Percentiles rank a stretch among this genome's conserved stretches.
Evolutionary conservation across 257 asterid species (phyloP).

Genomic region (Jacaranda copaia): DNA sequence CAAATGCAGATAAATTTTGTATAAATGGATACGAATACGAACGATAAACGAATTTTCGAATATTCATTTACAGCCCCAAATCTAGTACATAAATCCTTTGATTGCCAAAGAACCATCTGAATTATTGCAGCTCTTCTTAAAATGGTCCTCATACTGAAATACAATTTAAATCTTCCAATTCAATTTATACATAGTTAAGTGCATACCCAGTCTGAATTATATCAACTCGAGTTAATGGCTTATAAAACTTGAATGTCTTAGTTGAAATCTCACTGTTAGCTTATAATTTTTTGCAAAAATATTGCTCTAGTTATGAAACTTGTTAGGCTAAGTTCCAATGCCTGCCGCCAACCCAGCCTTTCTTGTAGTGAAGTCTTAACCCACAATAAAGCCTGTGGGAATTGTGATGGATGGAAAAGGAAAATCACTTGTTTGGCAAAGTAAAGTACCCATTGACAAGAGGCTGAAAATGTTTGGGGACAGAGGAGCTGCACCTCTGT

Average conservation of each 20-base stretch:
- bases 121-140: no score
- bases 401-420: slow-evolving; percentile 29
- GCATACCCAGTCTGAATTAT: no score
- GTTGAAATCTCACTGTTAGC: not conserved
- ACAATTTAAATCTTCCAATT: no score
- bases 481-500: slow-evolving; percentile 29
- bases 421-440: slow-evolving; percentile 42
- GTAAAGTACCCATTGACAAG: slow-evolving; percentile 41
- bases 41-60: no score
- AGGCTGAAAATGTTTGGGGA: slow-evolving; percentile 32
- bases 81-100: no score
- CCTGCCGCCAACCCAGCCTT: not conserved
- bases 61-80: no score
- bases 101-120: no score
- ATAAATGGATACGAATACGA: no score
- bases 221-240: not conserved
- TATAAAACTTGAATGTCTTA: not conserved
- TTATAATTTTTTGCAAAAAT: not conserved
- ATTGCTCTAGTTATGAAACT: not conserved
- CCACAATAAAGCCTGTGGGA: not conserved
- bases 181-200: no score
- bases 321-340: not conserved
- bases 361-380: not conserved
- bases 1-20: no score
- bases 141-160: no score